Evolutionary conservation across 2,329 filamentous ascomycete genomes (phyloP), one percentile per base, ranked within the genome.

Genomic region (Paraphoma chrysanthemicola): DNA sequence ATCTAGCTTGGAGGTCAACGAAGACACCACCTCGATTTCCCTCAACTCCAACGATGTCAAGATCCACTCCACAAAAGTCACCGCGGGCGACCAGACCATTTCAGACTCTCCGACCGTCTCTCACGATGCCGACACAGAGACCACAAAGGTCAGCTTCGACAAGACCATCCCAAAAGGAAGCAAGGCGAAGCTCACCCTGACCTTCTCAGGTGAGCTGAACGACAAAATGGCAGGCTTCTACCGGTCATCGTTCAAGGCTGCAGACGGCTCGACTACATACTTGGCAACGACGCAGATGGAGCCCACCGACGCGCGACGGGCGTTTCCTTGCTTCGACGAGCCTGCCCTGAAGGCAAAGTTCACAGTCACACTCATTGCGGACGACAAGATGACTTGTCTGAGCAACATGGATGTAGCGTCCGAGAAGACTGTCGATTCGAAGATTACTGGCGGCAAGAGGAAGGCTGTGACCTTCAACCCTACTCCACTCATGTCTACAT

Each of bases 171-270:
- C 86, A 18, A 90, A 90, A 60, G 92, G 91, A 23, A 84, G 86
- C 70, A 93, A 93, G 82, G 91, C 90, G 17, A 88, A 89, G 78
- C 79, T 96, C 59, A 88, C 88, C 71, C 86, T 93, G 69, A 89
- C 85, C 66, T 97, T 96, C 78, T 88, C 86, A 9, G 93, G 93
- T 41, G 85, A 83, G 43, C 81, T 97, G 70, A 97, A 96, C 77
- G 91, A 96, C 76, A 94, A 95, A 80, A 96, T 98, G 92, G 93
- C 93, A 47, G 94, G 94, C 46, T 98, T 98, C 85, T 98, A 98
- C 80, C 88, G 94, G 56, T 97, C 93, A 1, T 96, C 92, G 6
- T 98, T 94, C 83, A 96, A 95, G 82, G 88, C 87, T 59, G 80
- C 86, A 47, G 88, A 95, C 71, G 94, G 94, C 39, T 87, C 86